Evolutionary conservation across 345 rosid genomes (phyloP).

Genomic region (Brassica napus): Da-Ae NC_063435.1:26155501-26156000

Average conservation of each 20-base stretch:
- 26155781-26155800: conserved; percentile 96
- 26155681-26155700: neutral
- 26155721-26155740: neutral
- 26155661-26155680: neutral
- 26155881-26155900: too few species aligned
- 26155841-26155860: conserved; percentile 70
- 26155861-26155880: conserved; percentile 71
- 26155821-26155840: conserved; percentile 93
- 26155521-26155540: neutral
- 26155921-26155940: neutral
- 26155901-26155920: neutral
- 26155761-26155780: conserved; percentile 94
- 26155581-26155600: conserved; percentile 98
- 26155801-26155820: conserved; percentile 91
- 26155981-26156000: conserved; percentile 93
- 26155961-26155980: conserved; percentile 92
- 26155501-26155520: neutral
- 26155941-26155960: conserved; percentile 4
- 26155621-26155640: conserved; percentile 95
- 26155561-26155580: conserved; percentile 98
- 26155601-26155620: conserved; percentile 96
- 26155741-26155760: conserved; percentile 48
- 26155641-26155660: conserved; percentile 88
- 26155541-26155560: conserved; percentile 53
- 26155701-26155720: neutral